These are phyloP conservation scores for Geranium brycei DNA, from an alignment of 345 rosid species.

Conservation along the genomic window DNA sequence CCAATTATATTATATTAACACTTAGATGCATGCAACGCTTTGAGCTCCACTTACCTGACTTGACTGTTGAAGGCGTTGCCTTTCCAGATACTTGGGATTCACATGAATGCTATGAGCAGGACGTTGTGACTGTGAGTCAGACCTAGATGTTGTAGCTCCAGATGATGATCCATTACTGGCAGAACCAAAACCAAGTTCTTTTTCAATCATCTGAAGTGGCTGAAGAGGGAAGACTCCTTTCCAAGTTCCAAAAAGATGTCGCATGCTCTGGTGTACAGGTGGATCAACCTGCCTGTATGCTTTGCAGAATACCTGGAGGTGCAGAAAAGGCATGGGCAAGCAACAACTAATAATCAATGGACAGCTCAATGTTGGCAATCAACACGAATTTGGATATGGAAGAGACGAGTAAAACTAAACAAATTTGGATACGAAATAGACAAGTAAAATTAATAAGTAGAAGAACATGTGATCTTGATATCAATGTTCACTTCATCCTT, in stretches of 20 bases:
- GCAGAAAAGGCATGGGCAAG: slow-evolving; percentile 1
- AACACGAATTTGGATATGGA: no score
- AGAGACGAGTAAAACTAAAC: no score
- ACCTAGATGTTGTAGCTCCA: slow-evolving; percentile 38
- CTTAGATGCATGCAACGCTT: neutral
- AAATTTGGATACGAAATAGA: no score
- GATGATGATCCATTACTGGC: slow-evolving; percentile 50
- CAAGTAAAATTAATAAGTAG: no score
- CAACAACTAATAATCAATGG: neutral
- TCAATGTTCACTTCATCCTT: neutral
- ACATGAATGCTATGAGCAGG: slow-evolving; percentile 90
- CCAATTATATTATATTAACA: neutral
- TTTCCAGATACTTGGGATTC: slow-evolving; percentile 91
- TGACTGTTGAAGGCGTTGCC: slow-evolving; percentile 87
- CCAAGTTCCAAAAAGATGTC: slow-evolving; percentile 99
- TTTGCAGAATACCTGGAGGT: slow-evolving; percentile 69
- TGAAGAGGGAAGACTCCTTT: slow-evolving; percentile 85
- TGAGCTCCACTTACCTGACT: slow-evolving; percentile 40
- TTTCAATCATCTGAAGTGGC: slow-evolving; percentile 69
- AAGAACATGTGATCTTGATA: neutral
- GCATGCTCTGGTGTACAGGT: slow-evolving; percentile 66
- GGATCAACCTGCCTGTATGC: slow-evolving; percentile 83
- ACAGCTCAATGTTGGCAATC: neutral
- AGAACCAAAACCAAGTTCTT: slow-evolving; percentile 75
- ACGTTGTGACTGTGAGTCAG: slow-evolving; percentile 57